Percentiles rank a stretch among this genome's conserved stretches.
phyloP scores from a whole-genome alignment of 768 basidiomycete species.

The Kondoa malvinella region DNA sequence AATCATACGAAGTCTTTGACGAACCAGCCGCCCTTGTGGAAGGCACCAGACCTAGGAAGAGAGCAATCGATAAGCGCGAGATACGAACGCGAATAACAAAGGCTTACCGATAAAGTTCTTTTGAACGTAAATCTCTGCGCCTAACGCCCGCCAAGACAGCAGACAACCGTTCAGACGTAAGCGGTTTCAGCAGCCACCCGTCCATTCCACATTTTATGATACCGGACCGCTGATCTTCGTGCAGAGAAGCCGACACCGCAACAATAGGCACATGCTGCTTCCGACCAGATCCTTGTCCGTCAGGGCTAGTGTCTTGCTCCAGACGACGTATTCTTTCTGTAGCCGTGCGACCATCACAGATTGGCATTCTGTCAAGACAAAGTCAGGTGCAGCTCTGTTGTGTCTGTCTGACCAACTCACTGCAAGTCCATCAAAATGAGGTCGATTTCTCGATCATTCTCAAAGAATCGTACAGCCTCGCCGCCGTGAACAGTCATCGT shows the following conservation, averaged over 20 bases:
- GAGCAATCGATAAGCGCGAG: no score
- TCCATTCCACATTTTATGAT: conserved; percentile 23
- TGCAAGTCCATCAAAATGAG: conserved; percentile 69
- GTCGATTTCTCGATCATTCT: conserved; percentile 46
- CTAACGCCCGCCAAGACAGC: conserved; percentile 45
- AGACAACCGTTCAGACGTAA: conserved; percentile 54
- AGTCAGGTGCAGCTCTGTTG: neutral
- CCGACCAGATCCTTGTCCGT: conserved; percentile 30
- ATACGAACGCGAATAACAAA: no score
- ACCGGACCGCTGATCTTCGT: conserved; percentile 17
- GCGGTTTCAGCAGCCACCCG: conserved; percentile 69
- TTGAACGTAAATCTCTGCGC: conserved; percentile 39
- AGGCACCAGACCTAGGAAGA: no score
- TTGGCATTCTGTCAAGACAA: conserved; percentile 47
- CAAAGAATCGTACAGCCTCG: conserved; percentile 45
- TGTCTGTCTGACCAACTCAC: conserved; percentile 27
- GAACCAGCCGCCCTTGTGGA: no score
- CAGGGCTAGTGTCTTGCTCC: conserved; percentile 34
- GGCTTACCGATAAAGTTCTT: conserved; percentile 36
- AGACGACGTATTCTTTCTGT: conserved; percentile 49
- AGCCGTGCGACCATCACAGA: conserved; percentile 56
- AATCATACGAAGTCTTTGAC: no score
- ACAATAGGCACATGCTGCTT: conserved; percentile 61
- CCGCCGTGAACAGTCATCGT: conserved; percentile 56
- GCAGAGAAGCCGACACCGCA: conserved; percentile 59